phyloP scores from a whole-genome alignment of 2,329 filamentous ascomycete genomes.

The Botrytis byssoidea region DNA sequence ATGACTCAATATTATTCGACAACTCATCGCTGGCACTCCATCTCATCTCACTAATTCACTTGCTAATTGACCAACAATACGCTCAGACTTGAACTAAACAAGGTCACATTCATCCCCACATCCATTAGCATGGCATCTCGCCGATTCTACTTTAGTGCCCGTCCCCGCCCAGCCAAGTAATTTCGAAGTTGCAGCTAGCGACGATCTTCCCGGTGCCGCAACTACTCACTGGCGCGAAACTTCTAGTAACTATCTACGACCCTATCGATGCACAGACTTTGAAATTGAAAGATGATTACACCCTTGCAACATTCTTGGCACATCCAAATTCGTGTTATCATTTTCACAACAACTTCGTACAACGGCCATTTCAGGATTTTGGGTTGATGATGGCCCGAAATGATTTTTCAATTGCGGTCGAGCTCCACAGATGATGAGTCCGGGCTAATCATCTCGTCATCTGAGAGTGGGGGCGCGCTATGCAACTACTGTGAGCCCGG shows the following conservation, averaged over 20 bases:
- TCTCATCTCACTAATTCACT: not conserved
- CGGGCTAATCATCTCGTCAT: conserved; percentile 14
- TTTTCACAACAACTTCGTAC: not conserved
- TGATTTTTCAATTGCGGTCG: not conserved
- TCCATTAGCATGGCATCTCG: not conserved
- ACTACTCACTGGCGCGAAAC: conserved; percentile 2
- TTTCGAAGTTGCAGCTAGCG: not conserved
- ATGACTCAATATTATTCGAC: conserved; percentile 8
- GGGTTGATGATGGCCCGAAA: not conserved
- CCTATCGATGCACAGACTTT: conserved; percentile 8
- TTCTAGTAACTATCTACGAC: not conserved
- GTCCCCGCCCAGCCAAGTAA: not conserved
- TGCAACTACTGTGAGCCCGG: conserved; percentile 2
- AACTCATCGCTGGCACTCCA: not conserved
- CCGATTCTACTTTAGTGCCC: conserved; percentile 7
- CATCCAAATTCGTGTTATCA: not conserved
- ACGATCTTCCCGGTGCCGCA: conserved; percentile 13
- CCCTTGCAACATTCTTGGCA: conserved; percentile 1
- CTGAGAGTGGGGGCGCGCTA: conserved; percentile 1
- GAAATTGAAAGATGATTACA: conserved; percentile 2
- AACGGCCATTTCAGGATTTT: not conserved
- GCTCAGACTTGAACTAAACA: not conserved
- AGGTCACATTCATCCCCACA: conserved; percentile 8
- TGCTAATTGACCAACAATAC: not conserved
- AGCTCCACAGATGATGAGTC: conserved; percentile 1